phyloP scores from a whole-genome alignment of 495 filamentous ascomycete genomes.

The Terfezia claveryi region DNA sequence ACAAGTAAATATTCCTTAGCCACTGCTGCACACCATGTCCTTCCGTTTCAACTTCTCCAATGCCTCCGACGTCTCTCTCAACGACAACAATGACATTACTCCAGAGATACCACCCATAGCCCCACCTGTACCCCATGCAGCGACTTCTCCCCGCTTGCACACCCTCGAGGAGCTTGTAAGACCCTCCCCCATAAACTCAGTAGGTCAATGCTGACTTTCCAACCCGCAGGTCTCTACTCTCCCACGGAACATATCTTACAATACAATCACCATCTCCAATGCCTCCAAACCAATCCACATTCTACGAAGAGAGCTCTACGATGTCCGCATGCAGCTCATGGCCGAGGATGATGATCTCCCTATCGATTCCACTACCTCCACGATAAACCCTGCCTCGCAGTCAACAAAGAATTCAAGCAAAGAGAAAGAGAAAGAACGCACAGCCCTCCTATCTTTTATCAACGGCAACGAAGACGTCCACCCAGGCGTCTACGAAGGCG shows the following conservation, averaged over 20 bases:
- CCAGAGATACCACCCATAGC: background rate
- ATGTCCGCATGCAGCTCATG: conserved; percentile 85
- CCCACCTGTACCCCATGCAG: background rate
- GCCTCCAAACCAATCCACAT: conserved; percentile 27
- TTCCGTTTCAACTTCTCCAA: conserved; percentile 13
- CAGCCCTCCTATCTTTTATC: conserved; percentile 13
- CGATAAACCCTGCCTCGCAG: conserved; percentile 5
- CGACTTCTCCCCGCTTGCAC: conserved; percentile 2
- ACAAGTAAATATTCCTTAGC: too few relatives aligned
- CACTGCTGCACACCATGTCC: conserved; percentile 1
- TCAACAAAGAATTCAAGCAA: conserved; percentile 16
- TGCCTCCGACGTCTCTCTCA: conserved; percentile 3
- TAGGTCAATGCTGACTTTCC: background rate
- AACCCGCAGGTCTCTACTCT: conserved; percentile 2
- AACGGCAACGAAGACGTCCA: conserved; percentile 58
- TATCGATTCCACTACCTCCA: conserved; percentile 8
- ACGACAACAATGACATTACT: background rate
- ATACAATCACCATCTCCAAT: conserved; percentile 1
- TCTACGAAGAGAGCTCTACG: conserved; percentile 75
- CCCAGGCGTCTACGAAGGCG: conserved; percentile 83
- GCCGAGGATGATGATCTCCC: conserved; percentile 42
- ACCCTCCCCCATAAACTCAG: background rate
- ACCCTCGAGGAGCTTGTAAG: conserved; percentile 8
- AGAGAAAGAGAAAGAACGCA: conserved; percentile 16
- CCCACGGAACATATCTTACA: conserved; percentile 16